Conservation (phyloP, 441 rosid species). For the Bocquillonia castaneifolia region DNA sequence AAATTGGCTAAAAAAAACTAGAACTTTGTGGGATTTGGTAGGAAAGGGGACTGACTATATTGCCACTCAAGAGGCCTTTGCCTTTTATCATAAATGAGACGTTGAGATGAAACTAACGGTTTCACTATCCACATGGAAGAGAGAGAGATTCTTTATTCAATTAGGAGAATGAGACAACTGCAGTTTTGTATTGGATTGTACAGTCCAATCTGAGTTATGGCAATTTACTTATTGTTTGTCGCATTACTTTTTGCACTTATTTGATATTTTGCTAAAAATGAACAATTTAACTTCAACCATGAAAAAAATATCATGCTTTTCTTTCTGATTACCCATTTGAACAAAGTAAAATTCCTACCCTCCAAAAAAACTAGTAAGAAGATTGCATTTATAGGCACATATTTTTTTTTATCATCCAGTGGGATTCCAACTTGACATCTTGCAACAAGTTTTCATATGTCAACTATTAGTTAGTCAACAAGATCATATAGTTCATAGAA, state of each 20-base stretch:
- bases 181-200: neutral
- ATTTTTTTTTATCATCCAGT: too few relatives aligned
- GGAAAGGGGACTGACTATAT: slow-evolving; percentile 8
- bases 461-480: too few relatives aligned
- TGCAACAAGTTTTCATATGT: too few relatives aligned
- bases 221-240: neutral
- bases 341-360: too few relatives aligned
- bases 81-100: slow-evolving; percentile 21
- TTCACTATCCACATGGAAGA: slow-evolving; percentile 19
- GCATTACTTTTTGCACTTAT: neutral
- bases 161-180: neutral
- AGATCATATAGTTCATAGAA: too few relatives aligned
- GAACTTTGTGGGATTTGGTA: slow-evolving; percentile 33
- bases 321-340: too few relatives aligned
- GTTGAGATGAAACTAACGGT: slow-evolving; percentile 29
- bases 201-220: neutral
- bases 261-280: neutral
- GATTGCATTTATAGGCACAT: too few relatives aligned
- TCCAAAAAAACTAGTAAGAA: too few relatives aligned
- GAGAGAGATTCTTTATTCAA: slow-evolving; percentile 5
- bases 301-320: neutral
- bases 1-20: neutral
- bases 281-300: neutral
- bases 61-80: slow-evolving; percentile 28
- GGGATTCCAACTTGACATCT: too few relatives aligned